phyloP scores from a whole-genome alignment of 371 early-diverging fungal species.

The Mucor piriformis region DNA sequence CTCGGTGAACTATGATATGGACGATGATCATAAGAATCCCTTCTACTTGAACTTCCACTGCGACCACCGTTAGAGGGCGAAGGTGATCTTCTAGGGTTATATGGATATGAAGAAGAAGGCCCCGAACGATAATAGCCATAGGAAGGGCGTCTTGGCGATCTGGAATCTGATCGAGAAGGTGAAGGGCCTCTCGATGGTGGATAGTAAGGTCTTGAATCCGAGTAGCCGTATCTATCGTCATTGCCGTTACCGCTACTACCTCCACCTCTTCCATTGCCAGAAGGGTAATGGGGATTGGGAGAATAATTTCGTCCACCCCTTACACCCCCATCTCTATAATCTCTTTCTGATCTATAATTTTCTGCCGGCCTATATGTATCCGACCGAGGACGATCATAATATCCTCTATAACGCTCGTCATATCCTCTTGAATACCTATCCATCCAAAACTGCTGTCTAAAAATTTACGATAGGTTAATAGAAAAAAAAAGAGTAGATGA shows the following conservation, averaged over 20 bases:
- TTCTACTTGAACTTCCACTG: conserved; percentile 23
- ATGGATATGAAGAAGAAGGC: conserved; percentile 22
- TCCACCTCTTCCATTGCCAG: conserved; percentile 16
- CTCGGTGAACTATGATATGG: conserved; percentile 18
- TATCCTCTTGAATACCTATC: conserved; percentile 51
- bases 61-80: conserved; percentile 25
- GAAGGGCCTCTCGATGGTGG: conserved; percentile 29
- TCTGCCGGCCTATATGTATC: conserved; percentile 52
- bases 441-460: conserved; percentile 17
- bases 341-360: conserved; percentile 44
- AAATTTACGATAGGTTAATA: background rate
- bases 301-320: conserved; percentile 31
- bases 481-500: background rate
- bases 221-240: conserved; percentile 16
- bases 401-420: conserved; percentile 49
- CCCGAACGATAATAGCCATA: conserved; percentile 38
- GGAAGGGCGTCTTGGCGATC: conserved; percentile 41
- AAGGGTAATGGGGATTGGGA: conserved; percentile 29
- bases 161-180: conserved; percentile 38
- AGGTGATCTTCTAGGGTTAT: conserved; percentile 34
- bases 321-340: conserved; percentile 39
- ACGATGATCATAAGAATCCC: conserved; percentile 39
- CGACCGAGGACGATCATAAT: conserved; percentile 49
- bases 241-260: background rate
- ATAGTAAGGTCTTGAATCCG: conserved; percentile 27